These are phyloP conservation scores for Lactarius deliciosus DNA, from an alignment of 768 basidiomycete genomes.

Conservation along the genomic window DNA sequence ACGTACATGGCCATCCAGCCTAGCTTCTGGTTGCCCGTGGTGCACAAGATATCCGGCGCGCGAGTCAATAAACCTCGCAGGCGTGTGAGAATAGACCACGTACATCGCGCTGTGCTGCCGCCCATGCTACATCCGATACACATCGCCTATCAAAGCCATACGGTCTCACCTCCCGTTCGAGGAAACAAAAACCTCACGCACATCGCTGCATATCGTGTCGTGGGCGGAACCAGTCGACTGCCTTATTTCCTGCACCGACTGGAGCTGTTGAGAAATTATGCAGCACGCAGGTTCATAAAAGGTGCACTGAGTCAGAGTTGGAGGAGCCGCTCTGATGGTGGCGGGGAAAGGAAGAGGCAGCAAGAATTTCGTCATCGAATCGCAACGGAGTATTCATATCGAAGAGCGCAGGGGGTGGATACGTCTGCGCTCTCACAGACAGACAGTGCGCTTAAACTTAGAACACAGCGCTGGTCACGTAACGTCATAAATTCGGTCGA, in stretches of 20 bases:
- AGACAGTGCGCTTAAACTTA: neutral
- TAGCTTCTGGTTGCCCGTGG: constrained; percentile 16
- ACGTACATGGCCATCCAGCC: constrained; percentile 34
- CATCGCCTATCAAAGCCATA: constrained; percentile 9
- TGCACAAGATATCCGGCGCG: constrained; percentile 29
- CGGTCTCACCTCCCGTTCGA: no score
- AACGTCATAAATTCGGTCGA: no score
- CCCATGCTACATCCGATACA: constrained; percentile 20
- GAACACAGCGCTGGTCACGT: no score
- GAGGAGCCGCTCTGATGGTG: neutral
- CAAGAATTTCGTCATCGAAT: neutral
- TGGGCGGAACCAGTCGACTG: constrained; percentile 14
- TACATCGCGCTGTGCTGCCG: constrained; percentile 20
- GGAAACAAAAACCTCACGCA: neutral
- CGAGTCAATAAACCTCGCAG: neutral
- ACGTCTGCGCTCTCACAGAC: neutral
- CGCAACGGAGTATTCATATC: neutral
- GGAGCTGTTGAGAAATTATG: neutral
- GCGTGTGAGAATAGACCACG: neutral
- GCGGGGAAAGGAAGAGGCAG: neutral
- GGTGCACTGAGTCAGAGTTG: neutral
- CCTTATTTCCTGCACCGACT: neutral
- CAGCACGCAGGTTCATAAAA: neutral
- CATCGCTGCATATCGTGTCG: constrained; percentile 13
- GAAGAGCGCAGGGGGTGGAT: neutral